Evolutionary conservation across 2,329 filamentous ascomycete species (phyloP).

Genomic region (Berkeleyomyces basicola): DNA sequence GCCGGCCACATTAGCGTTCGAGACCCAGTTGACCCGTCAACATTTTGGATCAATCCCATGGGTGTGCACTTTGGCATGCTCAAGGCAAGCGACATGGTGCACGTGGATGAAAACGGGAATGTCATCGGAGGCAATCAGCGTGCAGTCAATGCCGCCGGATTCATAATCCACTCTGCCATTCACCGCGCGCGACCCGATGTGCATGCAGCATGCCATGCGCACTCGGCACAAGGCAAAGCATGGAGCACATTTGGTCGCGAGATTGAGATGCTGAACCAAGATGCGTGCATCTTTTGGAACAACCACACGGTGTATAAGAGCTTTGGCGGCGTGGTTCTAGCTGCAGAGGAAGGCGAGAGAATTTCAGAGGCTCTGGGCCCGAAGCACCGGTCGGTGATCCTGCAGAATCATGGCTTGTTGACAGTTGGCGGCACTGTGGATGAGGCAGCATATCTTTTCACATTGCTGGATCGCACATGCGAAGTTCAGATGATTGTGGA

Average conservation of each 20-base stretch:
- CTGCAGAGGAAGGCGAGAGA: constrained; percentile 39
- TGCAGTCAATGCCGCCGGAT: constrained; percentile 43
- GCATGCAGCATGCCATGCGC: constrained; percentile 43
- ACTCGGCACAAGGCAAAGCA: constrained; percentile 41
- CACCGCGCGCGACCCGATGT: constrained; percentile 43
- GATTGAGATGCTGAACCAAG: constrained; percentile 46
- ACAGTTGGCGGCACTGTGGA: constrained; percentile 49
- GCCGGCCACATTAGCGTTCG: constrained; percentile 47
- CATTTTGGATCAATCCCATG: constrained; percentile 52
- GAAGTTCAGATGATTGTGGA: constrained; percentile 22
- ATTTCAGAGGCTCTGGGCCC: constrained; percentile 40
- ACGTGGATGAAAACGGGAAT: constrained; percentile 40
- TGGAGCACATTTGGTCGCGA: constrained; percentile 41
- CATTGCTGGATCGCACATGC: constrained; percentile 22
- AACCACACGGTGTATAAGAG: constrained; percentile 42
- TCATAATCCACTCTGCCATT: constrained; percentile 44
- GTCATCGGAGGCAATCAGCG: constrained; percentile 41
- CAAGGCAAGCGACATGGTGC: constrained; percentile 44
- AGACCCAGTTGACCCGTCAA: constrained; percentile 40
- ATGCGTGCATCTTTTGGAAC: constrained; percentile 38
- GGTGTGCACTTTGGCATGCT: constrained; percentile 45
- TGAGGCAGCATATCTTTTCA: constrained; percentile 49
- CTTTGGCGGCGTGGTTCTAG: constrained; percentile 47
- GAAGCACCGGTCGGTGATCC: constrained; percentile 34
- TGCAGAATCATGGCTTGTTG: constrained; percentile 48